Base-by-base conservation (phyloP, 345 rosid species). In the Eucalyptus virginea region DNA sequence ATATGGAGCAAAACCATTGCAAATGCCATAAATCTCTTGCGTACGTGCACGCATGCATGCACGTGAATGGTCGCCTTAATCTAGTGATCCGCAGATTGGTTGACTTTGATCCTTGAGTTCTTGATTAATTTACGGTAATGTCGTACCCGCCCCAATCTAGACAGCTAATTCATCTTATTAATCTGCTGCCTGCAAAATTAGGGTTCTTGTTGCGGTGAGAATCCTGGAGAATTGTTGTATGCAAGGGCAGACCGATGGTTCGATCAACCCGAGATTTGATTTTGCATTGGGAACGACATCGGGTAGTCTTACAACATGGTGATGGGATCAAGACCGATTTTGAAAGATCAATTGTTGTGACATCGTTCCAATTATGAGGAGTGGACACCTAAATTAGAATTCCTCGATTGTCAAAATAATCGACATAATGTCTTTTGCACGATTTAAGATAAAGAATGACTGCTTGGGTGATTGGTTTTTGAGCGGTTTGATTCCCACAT, bases 21-120 rank as follows among this genome's bases (percentile, higher is more conserved):
- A 37, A 37, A 9, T 72, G 45, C 83, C 24, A 37, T 56, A 15
- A 54, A 80, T 42, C 17, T 44, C 28, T 80, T 49, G 87, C 77
- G 87, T 60, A 24, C 88, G 48, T 72, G 88, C 86, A 7, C 89
- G 95, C 93, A 94, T 91, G 95, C 91, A 88, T 48, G 94, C 96
- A 94, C 94, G 95, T 94, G 96, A 91, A 92, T 89, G 91, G 90
- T 88, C 90, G 93, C 92, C 15, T 24, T 6, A 69, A 16, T 91
- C 89, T 87, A 86, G 72, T 69, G 88, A 89, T 88, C 92, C 91
- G 91, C 86, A 88, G 89, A 92, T 90, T 90, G 91, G 93, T 94
- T 90, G 94, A 93, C 91, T 90, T 88, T 37, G 88, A 88, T 88
- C 89, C 54, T 87, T 62, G 32, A 81, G 60, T 44, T 37, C 44